Evolutionary conservation across 257 asterid species (phyloP), one percentile per base, ranked within the genome.

Genomic region (Solanum piurae): DNA sequence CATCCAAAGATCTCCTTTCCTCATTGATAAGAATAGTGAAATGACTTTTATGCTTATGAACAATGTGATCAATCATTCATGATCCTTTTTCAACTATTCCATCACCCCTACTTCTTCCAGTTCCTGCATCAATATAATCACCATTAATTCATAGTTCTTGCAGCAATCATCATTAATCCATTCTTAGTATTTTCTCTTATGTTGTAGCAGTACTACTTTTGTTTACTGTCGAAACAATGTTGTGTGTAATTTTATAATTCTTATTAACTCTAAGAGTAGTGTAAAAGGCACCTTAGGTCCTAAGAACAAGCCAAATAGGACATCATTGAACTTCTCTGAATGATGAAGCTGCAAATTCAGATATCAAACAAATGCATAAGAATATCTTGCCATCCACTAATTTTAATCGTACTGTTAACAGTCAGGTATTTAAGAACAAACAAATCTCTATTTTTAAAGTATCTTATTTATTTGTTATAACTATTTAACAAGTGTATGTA

Each of bases 321-420:
- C 98, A 49, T 98, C 98, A 5, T 94, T 55, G 92, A 96, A 96
- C 91, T 97, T 97, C 87, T 97, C 99, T n/a, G 98, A 87, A 83
- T 97, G 99, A 88, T 95, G 99, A 21, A 97, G 92, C 99, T 94
- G 97, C 88, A 92, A 90, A 58, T 40, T 87, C 87, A 86, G 87
- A 90, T 93, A 94, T 36, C 87, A 91, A 44, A 44, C 5, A 44
- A 44, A 91, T 79, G 33, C 36, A 79, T 79, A 44, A 44, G 25
- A 29, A 25, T 7, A 44, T 13, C 64, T 44, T 12, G 52, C 52
- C 16, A 44, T 44, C 52, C 52, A 44, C 52, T 44, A 44, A 44
- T 44, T 12, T 44, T 12, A 44, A 44, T 44, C 52, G 52, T 44
- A 12, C 14, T 4, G 12, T 44, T 44, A 44, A 44, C 52, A 44